These are phyloP conservation scores for Amorphotheca resinae DNA, from an alignment of 495 filamentous ascomycete genomes.

Conservation along the genomic window DNA sequence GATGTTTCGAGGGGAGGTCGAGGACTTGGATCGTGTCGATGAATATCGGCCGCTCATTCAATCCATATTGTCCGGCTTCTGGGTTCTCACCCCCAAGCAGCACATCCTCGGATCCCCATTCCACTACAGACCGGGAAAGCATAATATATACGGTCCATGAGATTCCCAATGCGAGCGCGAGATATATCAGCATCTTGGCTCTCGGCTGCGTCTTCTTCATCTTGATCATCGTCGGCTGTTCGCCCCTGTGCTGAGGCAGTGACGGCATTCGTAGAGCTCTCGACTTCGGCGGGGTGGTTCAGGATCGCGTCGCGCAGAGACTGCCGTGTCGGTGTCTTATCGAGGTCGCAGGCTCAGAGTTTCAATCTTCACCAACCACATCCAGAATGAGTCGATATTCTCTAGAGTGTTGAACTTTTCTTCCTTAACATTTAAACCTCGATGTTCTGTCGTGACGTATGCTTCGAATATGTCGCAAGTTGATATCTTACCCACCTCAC, in stretches of 20 bases:
- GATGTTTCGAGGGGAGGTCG: constrained; percentile 25
- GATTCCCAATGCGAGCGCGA: background rate
- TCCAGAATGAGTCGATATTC: too few species aligned
- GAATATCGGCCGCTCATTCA: constrained; percentile 21
- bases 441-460: too few species aligned
- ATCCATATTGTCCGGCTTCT: constrained; percentile 20
- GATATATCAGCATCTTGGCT: background rate
- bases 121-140: background rate
- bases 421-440: too few species aligned
- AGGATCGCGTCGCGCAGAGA: too few species aligned
- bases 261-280: constrained; percentile 1
- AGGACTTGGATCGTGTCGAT: constrained; percentile 23
- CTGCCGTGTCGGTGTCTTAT: too few species aligned
- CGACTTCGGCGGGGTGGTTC: too few species aligned
- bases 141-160: too few species aligned
- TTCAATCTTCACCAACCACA: too few species aligned
- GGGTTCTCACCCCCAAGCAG: background rate
- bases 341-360: too few species aligned
- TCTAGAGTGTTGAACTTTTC: too few species aligned
- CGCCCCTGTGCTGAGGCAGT: background rate
- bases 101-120: background rate
- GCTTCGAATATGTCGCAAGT: too few species aligned
- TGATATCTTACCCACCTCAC: too few species aligned
- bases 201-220: background rate
- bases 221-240: background rate